Evolutionary conservation across 2,329 filamentous ascomycete species (phyloP).

Genomic region (Nothopassalora personata): DNA sequence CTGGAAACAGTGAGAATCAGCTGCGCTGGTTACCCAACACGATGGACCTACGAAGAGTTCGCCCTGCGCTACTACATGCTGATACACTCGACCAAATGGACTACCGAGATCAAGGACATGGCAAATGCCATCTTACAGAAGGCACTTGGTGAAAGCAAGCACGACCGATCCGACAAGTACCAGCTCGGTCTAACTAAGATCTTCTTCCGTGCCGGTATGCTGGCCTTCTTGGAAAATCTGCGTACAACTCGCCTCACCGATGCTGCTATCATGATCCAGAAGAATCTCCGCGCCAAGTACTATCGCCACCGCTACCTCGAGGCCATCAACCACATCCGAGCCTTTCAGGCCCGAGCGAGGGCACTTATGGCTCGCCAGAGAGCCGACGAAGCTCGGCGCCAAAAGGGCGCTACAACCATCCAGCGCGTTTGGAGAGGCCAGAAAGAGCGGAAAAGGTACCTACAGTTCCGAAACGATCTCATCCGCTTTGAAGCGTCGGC

Average conservation of each 20-base stretch:
- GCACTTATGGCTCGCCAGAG: slow-evolving; percentile 71
- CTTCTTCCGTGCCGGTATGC: slow-evolving; percentile 98
- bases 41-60: slow-evolving; percentile 99
- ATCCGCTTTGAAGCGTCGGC: slow-evolving; percentile 83
- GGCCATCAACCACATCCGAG: slow-evolving; percentile 72
- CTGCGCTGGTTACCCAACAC: slow-evolving; percentile 91
- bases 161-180: slow-evolving; percentile 77
- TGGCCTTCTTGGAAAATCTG: slow-evolving; percentile 93
- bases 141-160: slow-evolving; percentile 65
- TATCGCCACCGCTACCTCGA: slow-evolving; percentile 88
- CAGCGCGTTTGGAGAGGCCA: slow-evolving; percentile 92
- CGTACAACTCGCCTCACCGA: slow-evolving; percentile 85
- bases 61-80: slow-evolving; percentile 98
- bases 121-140: slow-evolving; percentile 86
- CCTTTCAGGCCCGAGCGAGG: slow-evolving; percentile 71
- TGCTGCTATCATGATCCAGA: slow-evolving; percentile 96
- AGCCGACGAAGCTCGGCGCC: slow-evolving; percentile 73
- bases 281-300: slow-evolving; percentile 93
- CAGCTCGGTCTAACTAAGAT: slow-evolving; percentile 97
- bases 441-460: slow-evolving; percentile 78
- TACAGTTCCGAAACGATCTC: slow-evolving; percentile 73
- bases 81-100: slow-evolving; percentile 84
- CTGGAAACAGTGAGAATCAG: slow-evolving; percentile 97
- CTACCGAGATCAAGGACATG: slow-evolving; percentile 88
- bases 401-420: slow-evolving; percentile 87